Base-by-base conservation (phyloP, 805 yeast genomes). In the Hagleromyces aurorensis region DNA sequence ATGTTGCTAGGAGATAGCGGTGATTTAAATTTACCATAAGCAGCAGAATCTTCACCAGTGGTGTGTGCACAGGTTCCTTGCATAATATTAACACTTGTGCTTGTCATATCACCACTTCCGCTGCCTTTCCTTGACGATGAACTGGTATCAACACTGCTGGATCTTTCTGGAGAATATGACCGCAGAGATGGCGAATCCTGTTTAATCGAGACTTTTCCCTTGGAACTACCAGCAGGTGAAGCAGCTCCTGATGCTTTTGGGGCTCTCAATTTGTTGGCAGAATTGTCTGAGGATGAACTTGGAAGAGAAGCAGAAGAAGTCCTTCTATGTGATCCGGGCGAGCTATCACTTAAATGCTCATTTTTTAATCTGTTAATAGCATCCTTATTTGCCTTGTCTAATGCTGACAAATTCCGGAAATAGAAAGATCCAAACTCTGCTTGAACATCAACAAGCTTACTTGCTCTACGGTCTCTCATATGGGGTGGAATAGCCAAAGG, bases 381-480 rank as follows among this genome's bases (percentile, higher is more conserved):
- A 57, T 87, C 96, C 49, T 84, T 85, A 50, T 91, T 91, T 6
- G 95, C 96, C 46, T 81, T 82, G 44, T 91, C 97, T 33, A 93
- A 67, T 5, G 91, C 91, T 4, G 89, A 78, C 38, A 91, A 61
- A 52, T 91, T 91, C 41, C 96, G 68, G 59, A 83, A 91, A 36
- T 83, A 78, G 56, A 91, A 91, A 4, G 91, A 78, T 0, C 99
- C 99, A 68, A 91, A 91, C 46, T 89, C 89, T 6, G 72, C 62
- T 6, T 66, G 62, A 14, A 79, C 69, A 33, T 80, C 89, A 29
- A 78, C 79, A 37, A 84, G 55, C 41, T 83, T 69, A 39, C 83
- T 72, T 3, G 84, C 74, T 28, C 91, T 64, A 34, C 89, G 67
- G 41, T 83, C 94, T 27, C 83, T 64, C 44, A 72, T 61, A 37